A percentile compares a stretch with the other conserved stretches of the same genome.
Conservation (phyloP, 306 rosid genomes). For the Sindora glabra region DNA sequence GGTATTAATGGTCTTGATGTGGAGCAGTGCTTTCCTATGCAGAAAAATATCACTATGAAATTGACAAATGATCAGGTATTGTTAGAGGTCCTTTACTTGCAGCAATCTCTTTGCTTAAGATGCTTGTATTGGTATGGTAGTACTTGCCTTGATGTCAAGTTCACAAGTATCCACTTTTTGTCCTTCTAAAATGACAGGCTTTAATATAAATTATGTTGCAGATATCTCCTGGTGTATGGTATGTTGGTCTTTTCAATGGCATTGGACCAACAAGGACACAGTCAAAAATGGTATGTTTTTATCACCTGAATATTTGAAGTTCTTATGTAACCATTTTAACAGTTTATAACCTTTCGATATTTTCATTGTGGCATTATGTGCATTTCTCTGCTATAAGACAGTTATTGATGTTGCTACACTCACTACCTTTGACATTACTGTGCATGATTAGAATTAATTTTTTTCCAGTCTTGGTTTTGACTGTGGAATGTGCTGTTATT, state of each 20-base stretch:
- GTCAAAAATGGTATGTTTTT: constrained; percentile 75
- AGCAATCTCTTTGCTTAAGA: neutral
- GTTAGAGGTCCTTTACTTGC: neutral
- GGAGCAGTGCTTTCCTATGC: constrained; percentile 89
- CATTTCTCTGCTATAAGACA: neutral
- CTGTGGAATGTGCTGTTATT: neutral
- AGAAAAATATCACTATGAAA: constrained; percentile 52
- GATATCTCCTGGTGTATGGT: constrained; percentile 96
- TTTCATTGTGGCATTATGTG: neutral
- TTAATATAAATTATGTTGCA: constrained; percentile 29
- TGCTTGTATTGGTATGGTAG: neutral
- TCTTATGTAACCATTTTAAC: neutral
- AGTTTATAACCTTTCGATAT: neutral
- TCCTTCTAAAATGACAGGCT: constrained; percentile 6
- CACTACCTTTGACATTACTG: neutral
- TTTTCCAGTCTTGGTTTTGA: neutral
- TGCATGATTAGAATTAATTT: neutral
- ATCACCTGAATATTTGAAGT: constrained; percentile 5
- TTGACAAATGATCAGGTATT: constrained; percentile 81
- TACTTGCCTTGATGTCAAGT: neutral
- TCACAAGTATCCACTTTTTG: neutral
- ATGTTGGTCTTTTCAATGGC: constrained; percentile 92
- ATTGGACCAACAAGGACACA: constrained; percentile 81
- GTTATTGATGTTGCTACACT: neutral
- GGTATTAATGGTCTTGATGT: constrained; percentile 59